Evolutionary conservation across 768 basidiomycete genomes (phyloP).

Genomic region (Lactifluus volemus): DNA sequence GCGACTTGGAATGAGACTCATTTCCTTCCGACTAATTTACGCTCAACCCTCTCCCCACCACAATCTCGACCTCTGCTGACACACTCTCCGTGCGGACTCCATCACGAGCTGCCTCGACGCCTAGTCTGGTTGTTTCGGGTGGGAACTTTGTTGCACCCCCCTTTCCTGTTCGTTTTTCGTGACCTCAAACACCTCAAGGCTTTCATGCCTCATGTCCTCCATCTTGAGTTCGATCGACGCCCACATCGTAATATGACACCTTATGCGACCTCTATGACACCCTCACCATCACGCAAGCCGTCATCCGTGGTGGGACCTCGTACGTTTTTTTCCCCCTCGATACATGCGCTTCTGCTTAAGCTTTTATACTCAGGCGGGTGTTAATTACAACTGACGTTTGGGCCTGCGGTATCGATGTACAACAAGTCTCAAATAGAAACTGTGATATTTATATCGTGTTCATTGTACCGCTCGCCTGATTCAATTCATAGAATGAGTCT

Average conservation of each 20-base stretch:
- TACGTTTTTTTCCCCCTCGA: conserved; percentile 32
- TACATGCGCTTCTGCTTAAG: neutral
- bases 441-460: conserved; percentile 90
- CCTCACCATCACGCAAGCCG: conserved; percentile 96
- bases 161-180: too few relatives aligned
- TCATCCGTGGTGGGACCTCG: conserved; percentile 91
- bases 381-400: conserved; percentile 95
- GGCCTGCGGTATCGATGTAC: conserved; percentile 98
- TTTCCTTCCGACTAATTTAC: too few relatives aligned
- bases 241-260: conserved; percentile 79
- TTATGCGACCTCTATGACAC: conserved; percentile 97
- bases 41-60: too few relatives aligned
- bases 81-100: too few relatives aligned
- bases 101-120: too few relatives aligned
- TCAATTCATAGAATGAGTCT: conserved; percentile 74
- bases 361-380: conserved; percentile 52
- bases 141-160: too few relatives aligned
- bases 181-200: too few relatives aligned
- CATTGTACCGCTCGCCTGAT: neutral
- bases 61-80: too few relatives aligned
- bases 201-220: too few relatives aligned
- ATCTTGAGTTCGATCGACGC: too few relatives aligned
- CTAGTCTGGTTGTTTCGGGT: too few relatives aligned
- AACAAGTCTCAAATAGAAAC: conserved; percentile 75
- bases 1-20: too few relatives aligned